Base-by-base conservation (phyloP, 1,284 basidiomycete genomes). In the Ceratobasidium sp. region DNA sequence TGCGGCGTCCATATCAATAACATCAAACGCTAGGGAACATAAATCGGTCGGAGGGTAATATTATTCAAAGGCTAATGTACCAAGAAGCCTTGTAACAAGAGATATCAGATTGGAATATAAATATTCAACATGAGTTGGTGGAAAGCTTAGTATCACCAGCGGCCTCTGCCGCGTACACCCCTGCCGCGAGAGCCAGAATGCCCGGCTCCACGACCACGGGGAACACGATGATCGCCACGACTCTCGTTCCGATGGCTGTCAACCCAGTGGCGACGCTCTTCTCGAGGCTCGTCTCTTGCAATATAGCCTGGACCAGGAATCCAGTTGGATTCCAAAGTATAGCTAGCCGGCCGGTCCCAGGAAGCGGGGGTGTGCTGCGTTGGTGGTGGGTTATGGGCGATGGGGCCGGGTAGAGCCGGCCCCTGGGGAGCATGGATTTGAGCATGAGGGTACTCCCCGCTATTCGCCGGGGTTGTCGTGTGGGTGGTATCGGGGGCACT, bases 271-370 rank as follows among this genome's bases (percentile, higher is more conserved):
- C 53, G 39, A 14, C 55, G 34, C 14, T 70, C 65, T 32, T 70
- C 53, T 10, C 65, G 53, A 43, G 30, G 28, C 8, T 58, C 65
- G n/a, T 70, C 65, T n/a, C 69, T 52, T 16, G 32, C 69, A 46
- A 59, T 52, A 34, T 55, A 46, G 2, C 55, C 69, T 18, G 69
- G 69, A 16, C 69, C 69, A 14, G 69, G 69, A n/a, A 50, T 46
- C 69, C 69, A 71, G 26, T 57, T 57, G 12, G 32, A 43, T 45
- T 71, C 69, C 5, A 55, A 43, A 23, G 55, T n/a, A 21, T 32
- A 45, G 10, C 14, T 43, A 1, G 41, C 12, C 1, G 65, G 69
- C 45, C 69, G 43, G n/a, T 71, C 69, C 69, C 69, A 71, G 23
- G 39, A 41, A 30, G 55, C 55, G n/a, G 69, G 69, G n/a, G 69